Conservation (phyloP, 2,329 filamentous ascomycete species). For the Aspergillus ustus region DNA sequence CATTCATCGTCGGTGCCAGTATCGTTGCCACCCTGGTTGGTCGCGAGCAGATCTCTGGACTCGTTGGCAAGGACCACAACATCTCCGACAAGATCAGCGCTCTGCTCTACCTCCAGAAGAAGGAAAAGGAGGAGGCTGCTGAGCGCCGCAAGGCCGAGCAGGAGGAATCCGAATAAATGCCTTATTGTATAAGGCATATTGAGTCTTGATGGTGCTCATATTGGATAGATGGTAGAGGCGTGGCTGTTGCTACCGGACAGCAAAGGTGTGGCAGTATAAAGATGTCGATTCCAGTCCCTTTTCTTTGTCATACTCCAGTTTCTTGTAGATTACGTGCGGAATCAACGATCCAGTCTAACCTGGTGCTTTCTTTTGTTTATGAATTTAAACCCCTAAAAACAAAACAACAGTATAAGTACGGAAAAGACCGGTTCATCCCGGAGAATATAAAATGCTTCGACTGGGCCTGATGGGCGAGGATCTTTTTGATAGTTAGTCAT, state of each 20-base stretch:
- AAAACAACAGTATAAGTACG: neutral
- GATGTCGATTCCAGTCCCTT: constrained; percentile 15
- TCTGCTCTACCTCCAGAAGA: constrained; percentile 54
- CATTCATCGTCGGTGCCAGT: constrained; percentile 81
- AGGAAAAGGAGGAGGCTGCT: constrained; percentile 51
- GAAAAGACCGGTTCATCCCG: neutral
- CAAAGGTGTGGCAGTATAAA: constrained; percentile 23
- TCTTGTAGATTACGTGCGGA: constrained; percentile 42
- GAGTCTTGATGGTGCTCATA: neutral
- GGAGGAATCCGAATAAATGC: constrained; percentile 40
- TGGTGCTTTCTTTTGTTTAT: constrained; percentile 33
- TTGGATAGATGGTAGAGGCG: constrained; percentile 6
- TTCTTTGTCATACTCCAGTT: constrained; percentile 37
- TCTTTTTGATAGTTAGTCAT: neutral
- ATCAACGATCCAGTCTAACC: constrained; percentile 34
- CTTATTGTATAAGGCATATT: neutral
- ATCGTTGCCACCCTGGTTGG: constrained; percentile 83
- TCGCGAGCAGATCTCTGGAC: constrained; percentile 71
- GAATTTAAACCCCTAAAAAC: neutral
- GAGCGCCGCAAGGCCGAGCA: constrained; percentile 38
- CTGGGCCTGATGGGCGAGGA: neutral
- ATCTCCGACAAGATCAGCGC: constrained; percentile 57
- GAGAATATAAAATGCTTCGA: neutral
- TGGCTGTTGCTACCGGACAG: constrained; percentile 11
- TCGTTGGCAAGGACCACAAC: constrained; percentile 39